Base-by-base conservation (phyloP, 208 protist genomes). In the Tritrichomonas foetus region DNA sequence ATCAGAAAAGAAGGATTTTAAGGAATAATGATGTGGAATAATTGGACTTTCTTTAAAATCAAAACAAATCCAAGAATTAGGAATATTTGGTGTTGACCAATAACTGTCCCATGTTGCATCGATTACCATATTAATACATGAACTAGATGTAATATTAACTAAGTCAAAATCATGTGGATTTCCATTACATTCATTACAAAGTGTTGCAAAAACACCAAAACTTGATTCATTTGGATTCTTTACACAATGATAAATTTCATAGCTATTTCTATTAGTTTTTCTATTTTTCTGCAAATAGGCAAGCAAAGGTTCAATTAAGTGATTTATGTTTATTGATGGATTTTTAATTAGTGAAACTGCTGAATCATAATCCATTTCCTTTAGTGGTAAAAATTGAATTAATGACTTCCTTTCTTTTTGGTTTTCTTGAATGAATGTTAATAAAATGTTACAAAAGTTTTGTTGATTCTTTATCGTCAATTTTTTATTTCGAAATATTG, bases 141-240 rank as follows among this genome's bases (percentile, higher is more conserved):
- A 57, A 39, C 33, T 57, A 5, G 27, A 16, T 89, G 78, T 89
- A 14, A 89, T 39, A 33, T 89, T 57, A 39, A 89, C 47, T 8
- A 89, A 27, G 3, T 89, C 57, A 14, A 89, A 57, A 39, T 89
- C 78, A 33, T 61, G 47, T 89, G 78, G 78, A 89, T 89, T 89
- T 53, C 47, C 47, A 39, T 47, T 57, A 50, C 47, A 89, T 33
- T 27, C 1, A 33, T 53, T 47, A 30, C 16, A 89, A 8, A 89
- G 25, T 8, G 14, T 25, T 5, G 3, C 3, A 50, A 89, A 89
- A 39, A 89, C 47, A 16, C 47, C 78, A 39, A n/a, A 53, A 57
- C 39, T 27, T 20, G 78, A 22, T 39, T 57, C 11, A 20, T 89
- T 30, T 30, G 9, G 8, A 16, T 53, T 57, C 33, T 82, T 20